Conservation (phyloP, 2,329 filamentous ascomycete genomes). For the Neofusicoccum umdonicola region DNA sequence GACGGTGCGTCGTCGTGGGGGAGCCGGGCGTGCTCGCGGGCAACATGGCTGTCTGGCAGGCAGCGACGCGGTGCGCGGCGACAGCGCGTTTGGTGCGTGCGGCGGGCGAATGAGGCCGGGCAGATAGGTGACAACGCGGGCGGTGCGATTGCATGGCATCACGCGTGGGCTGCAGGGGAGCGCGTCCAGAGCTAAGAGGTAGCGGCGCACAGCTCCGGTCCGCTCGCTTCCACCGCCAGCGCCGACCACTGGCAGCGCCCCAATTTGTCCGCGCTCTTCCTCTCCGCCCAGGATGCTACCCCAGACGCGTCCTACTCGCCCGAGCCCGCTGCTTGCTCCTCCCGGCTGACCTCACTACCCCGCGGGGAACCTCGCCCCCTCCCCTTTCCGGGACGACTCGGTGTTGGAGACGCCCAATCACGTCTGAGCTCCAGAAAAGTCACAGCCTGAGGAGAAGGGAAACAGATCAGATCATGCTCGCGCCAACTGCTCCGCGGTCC, state of each 20-base stretch:
- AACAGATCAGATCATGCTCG: slow-evolving; percentile 10
- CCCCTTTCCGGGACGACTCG: background rate
- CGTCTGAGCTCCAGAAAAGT: background rate
- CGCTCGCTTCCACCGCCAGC: background rate
- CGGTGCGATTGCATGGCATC: background rate
- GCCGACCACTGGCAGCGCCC: background rate
- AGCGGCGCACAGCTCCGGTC: background rate
- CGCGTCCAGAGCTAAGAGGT: background rate
- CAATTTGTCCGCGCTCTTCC: background rate
- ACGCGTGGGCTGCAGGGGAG: background rate
- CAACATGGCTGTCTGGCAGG: background rate
- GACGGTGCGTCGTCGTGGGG: background rate
- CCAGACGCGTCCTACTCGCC: background rate
- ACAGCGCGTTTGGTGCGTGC: background rate
- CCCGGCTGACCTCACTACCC: slow-evolving; percentile 10
- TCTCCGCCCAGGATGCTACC: background rate
- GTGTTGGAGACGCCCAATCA: background rate
- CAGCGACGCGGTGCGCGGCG: no score
- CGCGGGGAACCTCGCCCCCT: background rate
- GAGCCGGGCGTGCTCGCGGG: background rate
- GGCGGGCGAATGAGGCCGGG: background rate
- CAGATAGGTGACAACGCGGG: background rate
- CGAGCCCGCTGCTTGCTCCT: background rate
- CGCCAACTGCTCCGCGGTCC: background rate
- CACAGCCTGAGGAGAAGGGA: background rate